Percentiles rank a stretch among this genome's conserved stretches.
Conservation (phyloP, 495 filamentous ascomycete species). For the Penicillium daleae region DNA sequence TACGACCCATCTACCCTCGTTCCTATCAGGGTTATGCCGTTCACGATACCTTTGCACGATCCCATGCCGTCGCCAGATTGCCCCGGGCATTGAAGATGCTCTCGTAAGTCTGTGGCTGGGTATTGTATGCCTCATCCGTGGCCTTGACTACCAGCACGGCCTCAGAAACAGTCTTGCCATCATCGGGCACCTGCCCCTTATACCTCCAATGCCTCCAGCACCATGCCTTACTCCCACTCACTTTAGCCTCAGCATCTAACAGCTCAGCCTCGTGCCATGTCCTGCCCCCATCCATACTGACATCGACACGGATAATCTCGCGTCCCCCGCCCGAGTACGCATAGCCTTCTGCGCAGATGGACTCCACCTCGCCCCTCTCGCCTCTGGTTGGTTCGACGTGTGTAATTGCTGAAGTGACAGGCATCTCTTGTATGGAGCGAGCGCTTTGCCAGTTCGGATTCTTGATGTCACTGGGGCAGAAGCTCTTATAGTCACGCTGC, state of each 20-base stretch:
- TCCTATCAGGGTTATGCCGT: background rate
- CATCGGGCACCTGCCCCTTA: background rate
- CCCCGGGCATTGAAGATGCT: slow-evolving; percentile 6
- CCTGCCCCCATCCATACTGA: slow-evolving; percentile 4
- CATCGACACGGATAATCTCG: slow-evolving; percentile 13
- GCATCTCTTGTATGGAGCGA: slow-evolving; percentile 10
- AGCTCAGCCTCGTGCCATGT: slow-evolving; percentile 10
- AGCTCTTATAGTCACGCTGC: slow-evolving; percentile 12
- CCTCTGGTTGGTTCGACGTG: background rate
- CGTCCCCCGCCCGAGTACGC: slow-evolving; percentile 10
- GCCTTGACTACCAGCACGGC: slow-evolving; percentile 7
- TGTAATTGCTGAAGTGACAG: slow-evolving; percentile 10
- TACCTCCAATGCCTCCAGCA: slow-evolving; percentile 10
- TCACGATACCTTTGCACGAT: slow-evolving; percentile 4
- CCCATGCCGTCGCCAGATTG: slow-evolving; percentile 10
- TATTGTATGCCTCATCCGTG: slow-evolving; percentile 9
- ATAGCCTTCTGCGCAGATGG: slow-evolving; percentile 11
- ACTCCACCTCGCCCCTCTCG: background rate
- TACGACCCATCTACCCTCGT: background rate
- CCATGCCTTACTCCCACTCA: background rate
- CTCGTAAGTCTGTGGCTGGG: slow-evolving; percentile 6
- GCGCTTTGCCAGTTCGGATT: slow-evolving; percentile 5
- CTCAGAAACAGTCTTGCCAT: background rate
- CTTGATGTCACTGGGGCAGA: slow-evolving; percentile 3
- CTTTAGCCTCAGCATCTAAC: background rate